Conservation (phyloP, 1,284 basidiomycete species). For the Fomitiporia mediterranea region DNA sequence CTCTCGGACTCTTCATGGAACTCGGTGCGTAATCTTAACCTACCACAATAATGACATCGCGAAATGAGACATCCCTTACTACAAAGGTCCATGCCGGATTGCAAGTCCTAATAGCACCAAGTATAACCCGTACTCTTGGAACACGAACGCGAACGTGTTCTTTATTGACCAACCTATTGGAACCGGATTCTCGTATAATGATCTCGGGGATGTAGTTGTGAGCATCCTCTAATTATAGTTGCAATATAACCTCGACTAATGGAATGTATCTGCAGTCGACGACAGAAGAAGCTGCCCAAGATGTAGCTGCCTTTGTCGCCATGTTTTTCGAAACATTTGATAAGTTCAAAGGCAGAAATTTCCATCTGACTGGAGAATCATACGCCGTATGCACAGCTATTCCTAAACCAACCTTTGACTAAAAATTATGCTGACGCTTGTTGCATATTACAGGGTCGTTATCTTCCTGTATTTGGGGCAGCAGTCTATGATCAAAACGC, state of each 20-base stretch:
- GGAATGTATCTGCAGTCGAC: constrained; percentile 42
- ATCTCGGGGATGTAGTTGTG: constrained; percentile 61
- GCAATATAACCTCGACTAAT: neutral
- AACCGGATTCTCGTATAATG: constrained; percentile 69
- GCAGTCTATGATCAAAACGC: constrained; percentile 78
- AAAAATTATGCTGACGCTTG: neutral
- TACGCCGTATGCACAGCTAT: constrained; percentile 57
- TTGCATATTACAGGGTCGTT: constrained; percentile 54
- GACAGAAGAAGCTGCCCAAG: constrained; percentile 63
- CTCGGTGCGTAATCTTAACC: constrained; percentile 35
- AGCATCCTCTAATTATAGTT: constrained; percentile 22
- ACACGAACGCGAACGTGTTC: constrained; percentile 63
- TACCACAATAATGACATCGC: neutral
- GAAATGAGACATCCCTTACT: too few relatives aligned
- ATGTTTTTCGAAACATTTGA: constrained; percentile 73
- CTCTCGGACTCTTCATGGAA: constrained; percentile 63
- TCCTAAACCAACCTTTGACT: neutral
- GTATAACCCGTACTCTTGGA: constrained; percentile 63
- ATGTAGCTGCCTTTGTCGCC: constrained; percentile 63
- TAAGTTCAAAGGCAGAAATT: constrained; percentile 58
- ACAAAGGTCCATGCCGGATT: constrained; percentile 49
- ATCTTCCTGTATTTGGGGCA: constrained; percentile 79
- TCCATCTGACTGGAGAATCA: constrained; percentile 74
- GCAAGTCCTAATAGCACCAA: constrained; percentile 39
- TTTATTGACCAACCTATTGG: constrained; percentile 67